These are phyloP conservation scores for Magnolia changhungtana DNA, from an alignment of 164 flowering plant species.

Conservation along the genomic window DNA sequence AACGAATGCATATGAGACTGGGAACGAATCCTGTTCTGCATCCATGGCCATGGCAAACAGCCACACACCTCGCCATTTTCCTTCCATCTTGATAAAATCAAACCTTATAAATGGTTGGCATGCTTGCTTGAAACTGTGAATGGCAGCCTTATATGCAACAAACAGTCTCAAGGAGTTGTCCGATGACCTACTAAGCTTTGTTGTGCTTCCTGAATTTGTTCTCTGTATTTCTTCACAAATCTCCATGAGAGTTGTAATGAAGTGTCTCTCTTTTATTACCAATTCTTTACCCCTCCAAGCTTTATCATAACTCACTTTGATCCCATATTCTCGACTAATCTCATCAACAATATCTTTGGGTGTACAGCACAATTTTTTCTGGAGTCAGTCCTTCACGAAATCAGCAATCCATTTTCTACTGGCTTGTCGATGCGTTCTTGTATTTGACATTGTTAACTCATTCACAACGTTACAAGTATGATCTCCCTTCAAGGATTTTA, in stretches of 20 bases:
- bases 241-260: background rate
- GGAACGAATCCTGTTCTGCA: background rate
- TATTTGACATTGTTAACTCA: background rate
- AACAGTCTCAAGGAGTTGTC: background rate
- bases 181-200: background rate
- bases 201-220: background rate
- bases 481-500: background rate
- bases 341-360: background rate
- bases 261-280: background rate
- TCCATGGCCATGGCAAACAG: background rate
- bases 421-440: background rate
- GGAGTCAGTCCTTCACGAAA: background rate
- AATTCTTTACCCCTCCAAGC: background rate
- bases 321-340: background rate
- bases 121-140: background rate
- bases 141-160: background rate
- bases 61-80: background rate
- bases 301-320: background rate
- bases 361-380: background rate
- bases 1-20: background rate
- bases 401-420: too few species aligned
- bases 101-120: background rate
- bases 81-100: background rate
- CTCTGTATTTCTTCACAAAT: background rate
- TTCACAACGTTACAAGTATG: background rate